Conservation (phyloP, 2,329 filamentous ascomycete genomes). For the Talaromyces atroroseus region DNA sequence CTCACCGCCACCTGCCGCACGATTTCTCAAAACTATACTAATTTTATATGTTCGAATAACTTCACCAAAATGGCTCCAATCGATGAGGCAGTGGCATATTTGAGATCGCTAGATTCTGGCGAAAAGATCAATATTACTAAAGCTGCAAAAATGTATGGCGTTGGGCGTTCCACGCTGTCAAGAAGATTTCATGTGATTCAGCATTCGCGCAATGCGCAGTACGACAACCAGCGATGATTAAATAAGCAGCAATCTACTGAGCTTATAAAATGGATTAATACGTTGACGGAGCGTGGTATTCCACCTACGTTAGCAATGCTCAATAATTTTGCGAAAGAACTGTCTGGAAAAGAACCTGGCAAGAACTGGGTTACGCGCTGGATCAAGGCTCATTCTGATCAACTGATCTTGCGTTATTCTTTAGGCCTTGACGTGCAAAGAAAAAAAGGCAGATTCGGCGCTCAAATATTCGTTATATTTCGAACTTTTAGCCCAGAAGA, state of each 20-base stretch:
- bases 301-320: neutral
- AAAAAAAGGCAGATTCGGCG: conserved; percentile 2
- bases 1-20: no score
- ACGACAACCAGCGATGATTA: neutral
- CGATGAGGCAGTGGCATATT: no score
- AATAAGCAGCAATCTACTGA: neutral
- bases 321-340: neutral
- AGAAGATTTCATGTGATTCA: no score
- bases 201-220: neutral
- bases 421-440: neutral
- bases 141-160: no score
- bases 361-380: neutral
- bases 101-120: no score
- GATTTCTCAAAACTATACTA: no score
- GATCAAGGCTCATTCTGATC: neutral
- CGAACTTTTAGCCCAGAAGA: neutral
- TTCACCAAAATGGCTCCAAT: no score
- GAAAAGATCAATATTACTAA: no score
- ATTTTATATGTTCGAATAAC: no score
- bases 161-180: no score
- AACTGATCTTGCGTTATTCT: neutral
- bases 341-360: neutral
- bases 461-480: conserved; percentile 4
- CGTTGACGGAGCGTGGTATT: neutral
- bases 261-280: conserved; percentile 2